phyloP scores from a whole-genome alignment of 345 rosid species.

The Orychophragmus violaceus region DNA sequence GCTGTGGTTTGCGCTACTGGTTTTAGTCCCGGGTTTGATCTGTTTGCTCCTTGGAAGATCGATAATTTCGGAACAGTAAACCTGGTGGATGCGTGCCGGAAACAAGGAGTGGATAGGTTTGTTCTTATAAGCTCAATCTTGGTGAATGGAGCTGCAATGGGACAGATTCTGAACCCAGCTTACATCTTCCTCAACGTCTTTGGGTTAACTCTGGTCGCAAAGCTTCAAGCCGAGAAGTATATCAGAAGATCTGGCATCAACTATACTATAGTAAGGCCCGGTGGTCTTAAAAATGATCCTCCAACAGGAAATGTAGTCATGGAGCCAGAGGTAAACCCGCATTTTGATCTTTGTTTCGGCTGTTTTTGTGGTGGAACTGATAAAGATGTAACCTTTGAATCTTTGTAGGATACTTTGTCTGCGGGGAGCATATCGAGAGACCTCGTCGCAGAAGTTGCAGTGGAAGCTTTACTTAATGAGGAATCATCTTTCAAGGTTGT shows the following conservation, averaged over 20 bases:
- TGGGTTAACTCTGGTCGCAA: constrained; percentile 78
- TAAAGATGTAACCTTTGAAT: not conserved
- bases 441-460: constrained; percentile 77
- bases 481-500: constrained; percentile 75
- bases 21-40: constrained; percentile 71
- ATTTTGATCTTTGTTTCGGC: not conserved
- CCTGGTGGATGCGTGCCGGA: constrained; percentile 82
- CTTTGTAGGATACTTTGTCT: constrained; percentile 58
- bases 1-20: constrained; percentile 90
- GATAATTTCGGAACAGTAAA: constrained; percentile 81
- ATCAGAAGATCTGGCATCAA: constrained; percentile 68
- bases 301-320: constrained; percentile 73
- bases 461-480: constrained; percentile 56
- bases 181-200: constrained; percentile 78
- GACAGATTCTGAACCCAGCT: constrained; percentile 86
- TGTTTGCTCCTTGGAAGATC: constrained; percentile 87
- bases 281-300: constrained; percentile 76
- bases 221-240: constrained; percentile 88
- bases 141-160: constrained; percentile 96
- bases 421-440: constrained; percentile 83
- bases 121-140: constrained; percentile 77
- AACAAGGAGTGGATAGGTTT: constrained; percentile 56
- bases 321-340: constrained; percentile 72
- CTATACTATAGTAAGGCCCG: constrained; percentile 84
- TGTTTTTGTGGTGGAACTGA: not conserved